Percentiles rank a stretch among this genome's conserved stretches.
These are phyloP conservation scores for Massariosphaeria phaeospora DNA, from an alignment of 495 filamentous ascomycete genomes.

Conservation along the genomic window DNA sequence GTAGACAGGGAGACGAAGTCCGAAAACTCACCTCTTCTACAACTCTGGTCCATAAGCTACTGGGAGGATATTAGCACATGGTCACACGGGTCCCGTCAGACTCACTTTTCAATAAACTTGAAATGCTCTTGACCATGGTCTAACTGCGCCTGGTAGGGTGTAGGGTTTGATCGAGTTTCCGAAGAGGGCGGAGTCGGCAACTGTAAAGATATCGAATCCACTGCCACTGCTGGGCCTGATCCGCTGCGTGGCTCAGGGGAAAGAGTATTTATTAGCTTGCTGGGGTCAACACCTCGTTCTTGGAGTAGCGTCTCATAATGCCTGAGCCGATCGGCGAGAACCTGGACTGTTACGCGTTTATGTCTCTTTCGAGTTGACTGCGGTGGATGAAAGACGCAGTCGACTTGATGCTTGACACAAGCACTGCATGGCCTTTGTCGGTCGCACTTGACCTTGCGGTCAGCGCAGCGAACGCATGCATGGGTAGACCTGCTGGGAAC, in stretches of 20 bases:
- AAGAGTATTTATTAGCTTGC: conserved; percentile 12
- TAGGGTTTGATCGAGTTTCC: background rate
- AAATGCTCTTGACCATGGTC: conserved; percentile 4
- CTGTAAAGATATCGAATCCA: background rate
- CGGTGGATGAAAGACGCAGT: conserved; percentile 34
- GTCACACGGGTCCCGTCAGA: background rate
- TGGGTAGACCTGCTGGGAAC: conserved; percentile 10
- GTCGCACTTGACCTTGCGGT: conserved; percentile 43
- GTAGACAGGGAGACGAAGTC: background rate
- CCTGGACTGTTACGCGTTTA: conserved; percentile 26
- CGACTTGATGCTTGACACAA: conserved; percentile 34
- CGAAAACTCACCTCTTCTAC: conserved; percentile 15
- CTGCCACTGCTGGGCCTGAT: conserved; percentile 1
- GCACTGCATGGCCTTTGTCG: conserved; percentile 38
- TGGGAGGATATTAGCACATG: background rate
- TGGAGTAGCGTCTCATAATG: conserved; percentile 37
- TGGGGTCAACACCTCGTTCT: conserved; percentile 36
- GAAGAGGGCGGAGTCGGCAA: background rate
- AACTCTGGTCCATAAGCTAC: conserved; percentile 19
- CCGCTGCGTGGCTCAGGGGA: background rate
- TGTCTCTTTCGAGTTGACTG: conserved; percentile 31
- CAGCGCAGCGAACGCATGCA: conserved; percentile 36
- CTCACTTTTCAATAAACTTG: conserved; percentile 10
- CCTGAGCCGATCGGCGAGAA: conserved; percentile 32
- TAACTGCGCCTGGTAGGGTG: background rate